Percentiles rank a stretch among this genome's conserved stretches.
phyloP scores from a whole-genome alignment of 2,329 filamentous ascomycete genomes.

The Aspergillus arachidicola region DNA sequence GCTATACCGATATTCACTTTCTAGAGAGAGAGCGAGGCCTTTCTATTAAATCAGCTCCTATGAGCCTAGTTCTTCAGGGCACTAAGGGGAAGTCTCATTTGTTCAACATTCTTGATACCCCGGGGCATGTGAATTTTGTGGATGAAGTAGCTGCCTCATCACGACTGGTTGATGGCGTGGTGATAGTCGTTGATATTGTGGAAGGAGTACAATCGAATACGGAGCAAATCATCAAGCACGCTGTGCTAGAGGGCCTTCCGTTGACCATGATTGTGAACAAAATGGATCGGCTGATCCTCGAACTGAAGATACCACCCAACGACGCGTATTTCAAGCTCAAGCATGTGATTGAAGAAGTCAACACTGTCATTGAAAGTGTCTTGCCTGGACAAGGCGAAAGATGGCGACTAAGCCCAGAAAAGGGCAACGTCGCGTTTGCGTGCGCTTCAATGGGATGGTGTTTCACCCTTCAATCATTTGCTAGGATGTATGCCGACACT shows the following conservation, averaged over 20 bases:
- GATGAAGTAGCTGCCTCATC: conserved; percentile 92
- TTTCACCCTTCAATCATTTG: conserved; percentile 91
- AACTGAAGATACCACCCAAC: conserved; percentile 88
- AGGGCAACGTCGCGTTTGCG: conserved; percentile 96
- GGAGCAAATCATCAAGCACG: conserved; percentile 95
- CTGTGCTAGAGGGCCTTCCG: conserved; percentile 84
- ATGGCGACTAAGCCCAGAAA: conserved; percentile 86
- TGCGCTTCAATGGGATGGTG: conserved; percentile 95
- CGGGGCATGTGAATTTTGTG: conserved; percentile 97
- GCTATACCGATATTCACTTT: conserved; percentile 91
- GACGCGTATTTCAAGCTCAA: conserved; percentile 99
- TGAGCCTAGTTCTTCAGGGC: conserved; percentile 87
- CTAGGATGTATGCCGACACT: conserved; percentile 91
- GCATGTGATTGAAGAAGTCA: conserved; percentile 97
- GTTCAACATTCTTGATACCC: conserved; percentile 92
- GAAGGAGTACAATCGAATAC: conserved; percentile 99
- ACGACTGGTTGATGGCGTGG: conserved; percentile 86
- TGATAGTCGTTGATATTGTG: conserved; percentile 91
- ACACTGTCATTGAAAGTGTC: conserved; percentile 88
- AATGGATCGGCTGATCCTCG: conserved; percentile 91
- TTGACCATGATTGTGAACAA: conserved; percentile 94
- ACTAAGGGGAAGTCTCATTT: conserved; percentile 94
- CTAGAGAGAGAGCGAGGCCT: conserved; percentile 86
- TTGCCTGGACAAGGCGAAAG: conserved; percentile 78
- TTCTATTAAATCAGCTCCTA: conserved; percentile 89